phyloP scores from a whole-genome alignment of 192 early-diverging fungal genomes.

The Linnemannia hyalina region DNA sequence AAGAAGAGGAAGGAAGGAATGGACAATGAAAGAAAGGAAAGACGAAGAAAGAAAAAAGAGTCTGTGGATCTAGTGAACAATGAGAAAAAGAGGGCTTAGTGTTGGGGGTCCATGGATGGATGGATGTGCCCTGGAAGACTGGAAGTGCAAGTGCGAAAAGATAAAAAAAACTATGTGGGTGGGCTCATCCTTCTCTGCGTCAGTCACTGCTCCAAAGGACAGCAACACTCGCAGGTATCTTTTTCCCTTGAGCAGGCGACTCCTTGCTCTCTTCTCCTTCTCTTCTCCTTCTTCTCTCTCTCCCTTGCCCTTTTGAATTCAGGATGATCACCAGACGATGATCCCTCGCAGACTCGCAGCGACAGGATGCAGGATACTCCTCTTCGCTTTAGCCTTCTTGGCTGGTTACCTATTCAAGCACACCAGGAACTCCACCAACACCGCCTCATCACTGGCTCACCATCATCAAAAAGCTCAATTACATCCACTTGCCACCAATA shows the following conservation, averaged over 20 bases:
- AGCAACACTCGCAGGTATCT: too few species aligned
- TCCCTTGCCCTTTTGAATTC: neutral
- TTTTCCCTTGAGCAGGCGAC: too few species aligned
- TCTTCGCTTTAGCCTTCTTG: neutral
- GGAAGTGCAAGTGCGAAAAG: too few species aligned
- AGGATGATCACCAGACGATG: neutral
- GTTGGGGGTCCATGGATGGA: too few species aligned
- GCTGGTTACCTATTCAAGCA: neutral
- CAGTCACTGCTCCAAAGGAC: too few species aligned
- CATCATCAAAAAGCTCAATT: neutral
- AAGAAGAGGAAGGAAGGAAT: neutral
- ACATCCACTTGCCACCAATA: neutral
- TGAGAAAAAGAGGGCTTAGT: neutral
- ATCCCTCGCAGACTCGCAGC: constrained; percentile 1
- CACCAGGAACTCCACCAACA: neutral
- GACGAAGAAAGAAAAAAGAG: neutral
- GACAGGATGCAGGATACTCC: neutral
- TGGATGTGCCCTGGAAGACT: too few species aligned
- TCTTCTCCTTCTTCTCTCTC: neutral
- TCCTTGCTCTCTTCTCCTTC: neutral
- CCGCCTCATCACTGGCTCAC: neutral
- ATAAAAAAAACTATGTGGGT: too few species aligned
- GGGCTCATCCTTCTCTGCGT: too few species aligned
- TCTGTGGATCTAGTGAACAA: neutral
- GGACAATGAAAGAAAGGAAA: neutral